phyloP scores from a whole-genome alignment of 1,284 basidiomycete genomes.

The Papiliotrema nemorosa region DNA sequence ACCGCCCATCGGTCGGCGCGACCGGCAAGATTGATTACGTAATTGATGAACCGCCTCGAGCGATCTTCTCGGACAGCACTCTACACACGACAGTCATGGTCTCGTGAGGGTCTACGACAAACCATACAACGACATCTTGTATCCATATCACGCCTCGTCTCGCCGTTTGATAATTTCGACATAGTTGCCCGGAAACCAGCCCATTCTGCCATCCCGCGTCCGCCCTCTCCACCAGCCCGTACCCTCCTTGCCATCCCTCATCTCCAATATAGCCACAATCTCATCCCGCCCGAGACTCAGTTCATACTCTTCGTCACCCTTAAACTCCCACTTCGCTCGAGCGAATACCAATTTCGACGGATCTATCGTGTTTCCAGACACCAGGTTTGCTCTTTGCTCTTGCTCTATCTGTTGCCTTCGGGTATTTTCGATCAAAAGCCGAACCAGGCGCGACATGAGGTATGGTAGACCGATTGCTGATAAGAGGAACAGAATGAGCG shows the following conservation, averaged over 20 bases:
- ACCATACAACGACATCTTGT: not conserved
- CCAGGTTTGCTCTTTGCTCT: conserved; percentile 20
- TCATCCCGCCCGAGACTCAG: conserved; percentile 82
- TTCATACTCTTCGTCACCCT: conserved; percentile 69
- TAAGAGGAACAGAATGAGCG: conserved; percentile 88
- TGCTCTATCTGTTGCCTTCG: conserved; percentile 25
- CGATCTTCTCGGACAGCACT: too few species aligned
- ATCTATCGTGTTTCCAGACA: conserved; percentile 48
- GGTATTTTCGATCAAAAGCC: conserved; percentile 68
- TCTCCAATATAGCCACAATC: conserved; percentile 89
- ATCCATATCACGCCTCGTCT: conserved; percentile 1
- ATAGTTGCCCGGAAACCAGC: conserved; percentile 95
- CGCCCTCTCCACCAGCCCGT: conserved; percentile 95
- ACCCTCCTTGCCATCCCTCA: conserved; percentile 61
- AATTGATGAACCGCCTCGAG: too few species aligned
- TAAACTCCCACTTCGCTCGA: conserved; percentile 77
- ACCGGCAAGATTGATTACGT: too few species aligned
- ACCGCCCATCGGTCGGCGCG: too few species aligned
- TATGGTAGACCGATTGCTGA: conserved; percentile 94
- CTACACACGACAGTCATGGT: not conserved
- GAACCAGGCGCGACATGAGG: conserved; percentile 86
- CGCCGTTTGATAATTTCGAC: conserved; percentile 37
- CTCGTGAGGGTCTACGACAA: not conserved
- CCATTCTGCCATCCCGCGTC: conserved; percentile 86
- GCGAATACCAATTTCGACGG: conserved; percentile 74